Base-by-base conservation (phyloP, 805 yeast species). In the Metschnikowia peoriensis region DNA sequence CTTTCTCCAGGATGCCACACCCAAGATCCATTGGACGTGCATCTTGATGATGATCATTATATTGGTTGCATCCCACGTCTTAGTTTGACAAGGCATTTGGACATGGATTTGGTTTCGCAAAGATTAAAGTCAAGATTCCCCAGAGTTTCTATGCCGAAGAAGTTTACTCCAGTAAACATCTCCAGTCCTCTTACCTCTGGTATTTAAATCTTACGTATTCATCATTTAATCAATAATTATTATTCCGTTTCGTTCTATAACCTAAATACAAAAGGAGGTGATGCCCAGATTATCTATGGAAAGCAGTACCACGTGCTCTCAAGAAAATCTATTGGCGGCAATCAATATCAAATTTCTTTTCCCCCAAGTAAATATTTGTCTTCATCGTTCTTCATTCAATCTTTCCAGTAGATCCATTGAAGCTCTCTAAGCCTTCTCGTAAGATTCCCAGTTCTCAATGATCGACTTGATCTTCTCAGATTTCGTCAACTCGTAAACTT, bases 1-100 rank as follows among this genome's bases (percentile, higher is more conserved):
- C 78, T 94, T 61, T 88, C 97, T 6, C 98, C 99, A 1, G 99
- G 99, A 17, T 94, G 99, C 70, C 97, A 94, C 71, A 92, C 98
- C 0, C 96, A 91, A 64, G 97, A 93, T 69, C 99, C 99, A 28
- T 78, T 94, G 58, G 99, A 94, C 71, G 96, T 96, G 44, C 97
- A 93, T 69, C 77, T 94, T 44, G 99, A 94, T 71, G 93, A 90
- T 44, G 92, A 90, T 66, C 99, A 94, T 71, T 93, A 94, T 70
- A 94, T 94, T 57, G 92, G 97, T 28, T 93, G 97, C 65, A 94
- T 94, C 61, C 96, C 97, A 44, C 83, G 94, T 63, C 83, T 91
- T 50, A 85, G 89, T 52, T 77, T 94, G 61, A 94, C 99, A 0
- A 84, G 96, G 66, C 97, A 94, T 70, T 76, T 94, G 67, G 99